These are phyloP conservation scores for Xylariaceae sp. DNA, from an alignment of 2,329 filamentous ascomycete genomes.

Conservation along the genomic window DNA sequence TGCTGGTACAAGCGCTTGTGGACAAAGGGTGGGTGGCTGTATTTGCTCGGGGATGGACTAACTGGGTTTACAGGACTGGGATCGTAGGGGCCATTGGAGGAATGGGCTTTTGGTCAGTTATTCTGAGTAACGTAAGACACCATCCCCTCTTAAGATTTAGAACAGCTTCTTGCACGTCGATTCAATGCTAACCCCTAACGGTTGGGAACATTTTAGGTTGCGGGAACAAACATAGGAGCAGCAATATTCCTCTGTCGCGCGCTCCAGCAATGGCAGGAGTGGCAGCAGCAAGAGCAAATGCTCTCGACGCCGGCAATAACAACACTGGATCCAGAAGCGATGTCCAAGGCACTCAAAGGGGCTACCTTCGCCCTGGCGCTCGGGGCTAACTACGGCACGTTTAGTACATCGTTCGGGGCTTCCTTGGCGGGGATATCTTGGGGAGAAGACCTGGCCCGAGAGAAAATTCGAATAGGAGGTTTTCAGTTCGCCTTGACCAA, in stretches of 20 bases:
- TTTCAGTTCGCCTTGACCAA: neutral
- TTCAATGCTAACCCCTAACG: neutral
- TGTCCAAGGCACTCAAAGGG: neutral
- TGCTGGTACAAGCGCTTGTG: constrained; percentile 1
- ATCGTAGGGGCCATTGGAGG: constrained; percentile 1
- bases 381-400: constrained; percentile 1
- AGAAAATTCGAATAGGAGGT: neutral
- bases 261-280: neutral
- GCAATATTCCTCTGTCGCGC: neutral
- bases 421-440: constrained; percentile 1
- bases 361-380: neutral
- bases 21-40: neutral
- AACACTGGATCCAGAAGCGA: neutral
- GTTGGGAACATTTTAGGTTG: neutral
- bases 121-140: constrained; percentile 1
- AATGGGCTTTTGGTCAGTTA: neutral
- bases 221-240: constrained; percentile 1
- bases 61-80: neutral
- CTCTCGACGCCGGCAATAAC: neutral
- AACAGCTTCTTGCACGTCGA: neutral
- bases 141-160: neutral
- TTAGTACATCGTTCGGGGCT: neutral
- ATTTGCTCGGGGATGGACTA: neutral
- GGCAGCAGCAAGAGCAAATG: no score
- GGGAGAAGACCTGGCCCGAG: neutral